Percentiles rank a stretch among this genome's conserved stretches.
These are phyloP conservation scores for Stenogyne calaminthoides DNA, from an alignment of 305 asterid species.

Conservation along the genomic window DNA sequence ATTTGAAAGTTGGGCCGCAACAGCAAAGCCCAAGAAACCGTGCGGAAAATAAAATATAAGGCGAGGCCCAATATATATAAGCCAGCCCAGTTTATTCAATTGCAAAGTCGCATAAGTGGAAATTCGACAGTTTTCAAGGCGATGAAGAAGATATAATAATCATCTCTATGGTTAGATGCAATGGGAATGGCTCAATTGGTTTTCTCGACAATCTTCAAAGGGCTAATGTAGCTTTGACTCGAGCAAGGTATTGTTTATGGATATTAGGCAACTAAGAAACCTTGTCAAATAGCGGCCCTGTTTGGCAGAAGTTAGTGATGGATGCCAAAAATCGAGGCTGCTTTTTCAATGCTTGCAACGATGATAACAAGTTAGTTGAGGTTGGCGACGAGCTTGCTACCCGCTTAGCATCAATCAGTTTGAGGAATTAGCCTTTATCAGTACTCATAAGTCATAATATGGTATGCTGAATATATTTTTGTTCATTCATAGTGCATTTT, in stretches of 20 bases:
- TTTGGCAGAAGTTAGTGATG: constrained; percentile 54
- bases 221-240: constrained; percentile 66
- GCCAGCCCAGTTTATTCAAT: too few species aligned
- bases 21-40: too few species aligned
- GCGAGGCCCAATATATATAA: too few species aligned
- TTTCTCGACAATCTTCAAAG: constrained; percentile 60
- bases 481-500: too few species aligned
- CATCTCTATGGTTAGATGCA: constrained; percentile 70
- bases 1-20: too few species aligned
- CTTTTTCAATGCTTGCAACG: constrained; percentile 46
- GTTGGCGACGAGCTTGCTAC: constrained; percentile 23
- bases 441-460: too few species aligned
- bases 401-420: constrained; percentile 34
- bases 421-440: constrained; percentile 19
- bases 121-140: constrained; percentile 59
- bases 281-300: constrained; percentile 49
- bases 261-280: constrained; percentile 63
- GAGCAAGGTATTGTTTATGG: constrained; percentile 76
- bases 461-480: too few species aligned
- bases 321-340: constrained; percentile 59
- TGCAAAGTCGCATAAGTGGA: too few species aligned
- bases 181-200: constrained; percentile 61
- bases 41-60: too few species aligned
- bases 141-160: constrained; percentile 81
- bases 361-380: constrained; percentile 26